Evolutionary conservation across 345 rosid species (phyloP).

Genomic region (Cochlearia excelsa): DNA sequence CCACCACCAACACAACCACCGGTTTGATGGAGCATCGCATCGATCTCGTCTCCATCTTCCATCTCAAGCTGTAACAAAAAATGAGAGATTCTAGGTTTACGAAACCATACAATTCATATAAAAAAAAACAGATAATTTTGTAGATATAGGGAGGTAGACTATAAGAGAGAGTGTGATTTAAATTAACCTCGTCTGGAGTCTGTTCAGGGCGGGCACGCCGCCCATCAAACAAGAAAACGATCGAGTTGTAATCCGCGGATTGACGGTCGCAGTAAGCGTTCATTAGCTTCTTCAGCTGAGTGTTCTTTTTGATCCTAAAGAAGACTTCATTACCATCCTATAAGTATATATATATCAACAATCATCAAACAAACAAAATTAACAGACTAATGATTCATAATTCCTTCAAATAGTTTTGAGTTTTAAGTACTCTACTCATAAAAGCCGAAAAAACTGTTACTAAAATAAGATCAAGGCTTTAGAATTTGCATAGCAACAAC

Average conservation of each 20-base stretch:
- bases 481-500: no score
- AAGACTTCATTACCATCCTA: slow-evolving; percentile 91
- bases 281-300: slow-evolving; percentile 79
- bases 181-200: slow-evolving; percentile 84
- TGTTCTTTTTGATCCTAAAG: slow-evolving; percentile 80
- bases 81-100: background rate
- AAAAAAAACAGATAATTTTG: background rate
- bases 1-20: slow-evolving; percentile 78
- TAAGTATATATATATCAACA: slow-evolving; percentile 1
- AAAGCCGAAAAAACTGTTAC: no score
- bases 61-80: slow-evolving; percentile 55
- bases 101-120: background rate
- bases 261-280: slow-evolving; percentile 81
- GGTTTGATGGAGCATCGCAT: slow-evolving; percentile 33
- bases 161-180: no score
- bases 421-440: no score
- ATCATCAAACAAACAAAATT: background rate
- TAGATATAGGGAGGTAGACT: no score
- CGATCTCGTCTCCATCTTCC: slow-evolving; percentile 94
- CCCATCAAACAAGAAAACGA: slow-evolving; percentile 46
- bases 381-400: background rate
- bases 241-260: slow-evolving; percentile 68
- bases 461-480: no score
- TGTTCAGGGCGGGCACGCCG: slow-evolving; percentile 60
- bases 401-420: background rate